Evolutionary conservation across 305 asterid genomes (phyloP).

Genomic region (Fraxinus albicans): DNA sequence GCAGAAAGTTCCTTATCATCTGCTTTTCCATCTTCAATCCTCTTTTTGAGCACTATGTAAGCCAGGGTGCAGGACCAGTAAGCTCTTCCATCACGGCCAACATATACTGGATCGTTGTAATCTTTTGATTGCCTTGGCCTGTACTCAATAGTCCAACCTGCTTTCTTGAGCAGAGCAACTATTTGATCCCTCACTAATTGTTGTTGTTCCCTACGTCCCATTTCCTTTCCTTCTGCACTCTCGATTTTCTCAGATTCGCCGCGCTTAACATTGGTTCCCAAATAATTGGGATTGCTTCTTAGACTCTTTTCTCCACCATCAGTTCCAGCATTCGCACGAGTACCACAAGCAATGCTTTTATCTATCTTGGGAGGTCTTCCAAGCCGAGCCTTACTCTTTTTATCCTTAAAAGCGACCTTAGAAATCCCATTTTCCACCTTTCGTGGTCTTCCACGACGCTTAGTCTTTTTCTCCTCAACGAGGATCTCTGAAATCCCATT

Average conservation of each 20-base stretch:
- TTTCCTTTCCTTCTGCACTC: slow-evolving; percentile 27
- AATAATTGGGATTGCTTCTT: slow-evolving; percentile 5
- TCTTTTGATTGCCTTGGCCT: slow-evolving; percentile 61
- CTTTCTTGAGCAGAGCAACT: slow-evolving; percentile 54
- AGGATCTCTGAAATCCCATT: background rate
- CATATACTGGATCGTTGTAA: slow-evolving; percentile 85
- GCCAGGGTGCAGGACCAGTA: slow-evolving; percentile 94
- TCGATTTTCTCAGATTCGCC: slow-evolving; percentile 1
- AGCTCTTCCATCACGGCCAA: slow-evolving; percentile 55
- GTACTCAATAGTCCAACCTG: slow-evolving; percentile 85
- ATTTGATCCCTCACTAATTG: slow-evolving; percentile 74
- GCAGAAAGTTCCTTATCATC: slow-evolving; percentile 47
- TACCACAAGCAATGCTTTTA: background rate
- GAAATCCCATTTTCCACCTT: slow-evolving; percentile 1
- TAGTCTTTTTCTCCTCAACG: background rate
- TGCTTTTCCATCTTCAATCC: slow-evolving; percentile 62
- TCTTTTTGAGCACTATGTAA: slow-evolving; percentile 63
- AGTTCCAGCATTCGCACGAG: slow-evolving; percentile 15
- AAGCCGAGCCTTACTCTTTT: background rate
- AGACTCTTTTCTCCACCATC: slow-evolving; percentile 24
- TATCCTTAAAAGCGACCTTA: background rate
- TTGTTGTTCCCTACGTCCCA: slow-evolving; percentile 64
- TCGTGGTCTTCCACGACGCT: background rate
- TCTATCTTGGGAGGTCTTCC: background rate
- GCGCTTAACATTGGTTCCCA: slow-evolving; percentile 18